These are phyloP conservation scores for Borealophlyctis nickersoniae DNA, from an alignment of 192 early-diverging fungal species.

Conservation along the genomic window DNA sequence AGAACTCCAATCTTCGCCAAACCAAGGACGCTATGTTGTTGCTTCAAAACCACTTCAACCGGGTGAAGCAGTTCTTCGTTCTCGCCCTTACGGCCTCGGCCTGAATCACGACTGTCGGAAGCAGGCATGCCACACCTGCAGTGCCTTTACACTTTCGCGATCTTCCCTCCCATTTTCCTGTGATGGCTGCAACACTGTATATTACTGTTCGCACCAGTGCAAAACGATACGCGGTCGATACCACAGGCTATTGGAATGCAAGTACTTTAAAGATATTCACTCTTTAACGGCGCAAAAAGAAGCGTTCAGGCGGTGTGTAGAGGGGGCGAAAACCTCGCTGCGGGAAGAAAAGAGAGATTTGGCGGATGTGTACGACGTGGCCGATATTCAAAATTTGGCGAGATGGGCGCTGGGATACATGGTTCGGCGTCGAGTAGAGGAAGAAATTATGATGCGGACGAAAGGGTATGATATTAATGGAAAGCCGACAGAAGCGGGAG, in stretches of 20 bases:
- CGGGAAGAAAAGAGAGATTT: not conserved
- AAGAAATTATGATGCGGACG: not conserved
- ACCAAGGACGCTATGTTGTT: not conserved
- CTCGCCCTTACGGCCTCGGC: not conserved
- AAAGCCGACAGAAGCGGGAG: no score
- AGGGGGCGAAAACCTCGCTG: not conserved
- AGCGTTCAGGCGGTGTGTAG: not conserved
- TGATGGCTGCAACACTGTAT: not conserved
- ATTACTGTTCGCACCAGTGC: conserved; percentile 7
- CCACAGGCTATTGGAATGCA: conserved; percentile 3
- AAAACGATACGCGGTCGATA: not conserved
- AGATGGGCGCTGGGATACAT: conserved; percentile 8
- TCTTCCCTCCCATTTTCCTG: conserved; percentile 1
- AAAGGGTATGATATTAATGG: no score
- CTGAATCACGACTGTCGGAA: conserved; percentile 11
- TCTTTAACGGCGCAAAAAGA: not conserved
- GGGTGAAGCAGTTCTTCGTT: not conserved
- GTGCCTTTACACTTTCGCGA: not conserved
- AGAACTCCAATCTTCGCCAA: not conserved
- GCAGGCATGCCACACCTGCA: conserved; percentile 13
- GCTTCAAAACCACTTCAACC: not conserved
- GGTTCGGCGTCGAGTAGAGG: not conserved
- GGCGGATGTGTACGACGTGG: conserved; percentile 6
- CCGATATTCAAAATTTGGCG: conserved; percentile 10
- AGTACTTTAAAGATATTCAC: conserved; percentile 7